Base-by-base conservation (phyloP, 805 yeast genomes). In the Clavispora carvajalis region DNA sequence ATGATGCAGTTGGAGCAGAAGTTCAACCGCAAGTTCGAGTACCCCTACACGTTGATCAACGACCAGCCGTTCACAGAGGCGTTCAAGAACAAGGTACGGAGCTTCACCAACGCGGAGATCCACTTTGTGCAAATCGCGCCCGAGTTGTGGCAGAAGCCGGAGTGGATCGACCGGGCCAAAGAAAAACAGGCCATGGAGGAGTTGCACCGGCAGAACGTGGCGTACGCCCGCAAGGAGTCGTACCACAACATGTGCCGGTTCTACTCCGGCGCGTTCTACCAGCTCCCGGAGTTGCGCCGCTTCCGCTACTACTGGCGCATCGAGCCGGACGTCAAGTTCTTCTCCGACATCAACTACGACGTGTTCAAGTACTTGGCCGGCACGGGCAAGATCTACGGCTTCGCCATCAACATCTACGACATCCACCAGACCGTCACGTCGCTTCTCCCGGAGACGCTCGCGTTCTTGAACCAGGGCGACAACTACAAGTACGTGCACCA, bases 171-270 rank as follows among this genome's bases (percentile, higher is more conserved):
- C 57, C 31, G 31, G 19, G 64, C 59, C 3, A 62, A 57, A 35
- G 74, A 74, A 43, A 49, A 49, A 9, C 55, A 60, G 38, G 76
- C 71, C 2, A 69, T 74, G 55, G 55, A 66, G 18, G 43, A 56
- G 10, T 41, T 79, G 52, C 57, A 50, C 4, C 58, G 62, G 3
- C 65, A 74, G 35, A 66, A 71, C 16, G 71, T 80, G 12, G 83
- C 80, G 4, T 83, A 84, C 55, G 86, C 89, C 2, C 67, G 67
- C 16, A 67, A 64, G 59, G 59, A 56, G 16, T 80, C 89, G 0
- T 86, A 86, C 52, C 95, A 85, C 53, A 82, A 84, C 53, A 86
- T 86, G 95, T 86, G 95, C 57, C 72, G 95, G 19, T 86, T 81
- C 60, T 84, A 85, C 57, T 78, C 83, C 37, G 78, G 77, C 10